phyloP scores from a whole-genome alignment of 495 filamentous ascomycete genomes.

The Hyaloscypha variabilis region DNA sequence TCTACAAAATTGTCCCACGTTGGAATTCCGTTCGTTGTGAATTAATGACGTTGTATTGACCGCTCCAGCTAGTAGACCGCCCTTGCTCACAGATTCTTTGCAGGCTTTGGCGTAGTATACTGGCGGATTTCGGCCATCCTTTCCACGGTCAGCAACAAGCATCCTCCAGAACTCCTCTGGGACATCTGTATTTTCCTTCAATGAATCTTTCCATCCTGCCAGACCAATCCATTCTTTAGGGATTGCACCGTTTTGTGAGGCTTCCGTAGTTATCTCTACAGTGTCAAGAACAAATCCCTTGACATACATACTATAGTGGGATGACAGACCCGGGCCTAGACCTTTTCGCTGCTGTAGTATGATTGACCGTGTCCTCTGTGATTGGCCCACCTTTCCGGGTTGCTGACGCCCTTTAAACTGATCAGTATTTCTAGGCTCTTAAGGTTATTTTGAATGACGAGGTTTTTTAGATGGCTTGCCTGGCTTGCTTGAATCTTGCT shows the following conservation, averaged over 20 bases:
- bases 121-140: neutral
- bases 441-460: too few relatives aligned
- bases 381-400: too few relatives aligned
- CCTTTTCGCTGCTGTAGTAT: too few relatives aligned
- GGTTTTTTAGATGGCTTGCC: too few relatives aligned
- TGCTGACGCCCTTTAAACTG: too few relatives aligned
- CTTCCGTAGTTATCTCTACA: neutral
- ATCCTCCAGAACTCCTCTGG: neutral
- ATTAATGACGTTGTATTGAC: slow-evolving; percentile 1
- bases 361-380: too few relatives aligned
- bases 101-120: slow-evolving; percentile 5
- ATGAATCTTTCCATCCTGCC: neutral
- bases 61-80: neutral
- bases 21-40: slow-evolving; percentile 1
- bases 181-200: neutral
- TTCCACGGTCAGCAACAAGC: neutral
- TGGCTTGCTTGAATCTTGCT: too few relatives aligned
- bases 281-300: slow-evolving; percentile 1
- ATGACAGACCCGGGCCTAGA: too few relatives aligned
- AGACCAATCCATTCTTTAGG: neutral
- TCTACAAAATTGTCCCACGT: neutral
- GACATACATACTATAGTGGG: neutral
- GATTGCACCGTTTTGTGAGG: neutral
- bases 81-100: slow-evolving; percentile 3
- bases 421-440: too few relatives aligned